phyloP scores from a whole-genome alignment of 768 basidiomycete genomes.

The Macrocybe gigantea region DNA sequence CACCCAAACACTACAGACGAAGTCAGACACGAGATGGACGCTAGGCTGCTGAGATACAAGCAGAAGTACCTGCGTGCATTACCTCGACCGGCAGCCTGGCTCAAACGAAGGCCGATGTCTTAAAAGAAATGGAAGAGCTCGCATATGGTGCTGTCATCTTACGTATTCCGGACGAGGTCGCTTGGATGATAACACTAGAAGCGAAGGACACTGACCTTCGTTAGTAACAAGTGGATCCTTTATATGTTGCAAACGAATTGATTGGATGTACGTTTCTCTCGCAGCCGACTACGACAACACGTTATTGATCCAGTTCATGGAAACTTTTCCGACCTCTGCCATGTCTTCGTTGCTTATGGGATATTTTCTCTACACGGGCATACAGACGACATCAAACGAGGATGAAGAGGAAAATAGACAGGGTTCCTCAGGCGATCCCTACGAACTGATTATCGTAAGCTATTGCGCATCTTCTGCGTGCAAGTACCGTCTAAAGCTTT shows the following conservation, averaged over 20 bases:
- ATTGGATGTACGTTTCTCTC: no score
- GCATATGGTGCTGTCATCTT: conserved; percentile 63
- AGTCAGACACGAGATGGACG: conserved; percentile 71
- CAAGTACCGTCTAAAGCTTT: neutral
- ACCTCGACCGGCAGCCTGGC: conserved; percentile 41
- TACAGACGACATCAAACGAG: conserved; percentile 22
- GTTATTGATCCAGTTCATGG: conserved; percentile 47
- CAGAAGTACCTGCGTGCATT: conserved; percentile 57
- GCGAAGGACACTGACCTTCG: conserved; percentile 55
- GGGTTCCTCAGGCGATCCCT: conserved; percentile 44
- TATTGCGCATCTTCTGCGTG: neutral
- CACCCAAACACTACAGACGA: conserved; percentile 78
- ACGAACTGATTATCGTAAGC: conserved; percentile 58
- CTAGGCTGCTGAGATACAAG: conserved; percentile 65
- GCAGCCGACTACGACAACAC: conserved; percentile 6
- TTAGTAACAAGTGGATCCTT: conserved; percentile 41
- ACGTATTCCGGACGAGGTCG: conserved; percentile 68
- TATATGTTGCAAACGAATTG: conserved; percentile 27
- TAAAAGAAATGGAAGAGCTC: conserved; percentile 49
- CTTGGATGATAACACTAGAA: conserved; percentile 79
- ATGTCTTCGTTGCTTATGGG: conserved; percentile 55
- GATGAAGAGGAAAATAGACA: conserved; percentile 37
- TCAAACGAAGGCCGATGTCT: conserved; percentile 52
- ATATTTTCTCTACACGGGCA: conserved; percentile 61
- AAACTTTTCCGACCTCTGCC: conserved; percentile 55